A percentile compares a stretch with the other conserved stretches of the same genome.
Evolutionary conservation across 768 basidiomycete genomes (phyloP).

Genomic region (Dentipellis sp.): DNA sequence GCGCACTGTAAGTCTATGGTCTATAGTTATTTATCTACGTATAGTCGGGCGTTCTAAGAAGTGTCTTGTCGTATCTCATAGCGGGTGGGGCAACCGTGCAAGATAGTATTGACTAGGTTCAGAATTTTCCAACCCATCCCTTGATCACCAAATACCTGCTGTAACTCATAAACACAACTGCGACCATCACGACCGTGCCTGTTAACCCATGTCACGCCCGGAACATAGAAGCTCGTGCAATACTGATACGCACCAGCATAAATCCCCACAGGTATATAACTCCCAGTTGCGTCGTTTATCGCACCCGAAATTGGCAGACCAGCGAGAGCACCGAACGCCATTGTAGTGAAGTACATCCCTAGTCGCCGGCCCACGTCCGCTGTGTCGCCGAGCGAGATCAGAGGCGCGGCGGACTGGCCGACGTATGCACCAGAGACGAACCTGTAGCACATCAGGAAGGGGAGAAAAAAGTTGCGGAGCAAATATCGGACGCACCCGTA

Average conservation of each 20-base stretch:
- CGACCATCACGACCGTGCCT: not conserved
- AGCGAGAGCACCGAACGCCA: slow-evolving; percentile 51
- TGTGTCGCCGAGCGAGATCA: slow-evolving; percentile 50
- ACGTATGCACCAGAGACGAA: slow-evolving; percentile 55
- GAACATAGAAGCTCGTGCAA: not conserved
- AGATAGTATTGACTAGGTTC: too few species aligned
- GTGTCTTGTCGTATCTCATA: too few species aligned
- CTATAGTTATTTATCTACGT: too few species aligned
- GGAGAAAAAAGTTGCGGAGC: not conserved
- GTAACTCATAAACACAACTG: not conserved
- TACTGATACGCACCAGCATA: slow-evolving; percentile 33
- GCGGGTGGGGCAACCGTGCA: too few species aligned
- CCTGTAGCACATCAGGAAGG: slow-evolving; percentile 22
- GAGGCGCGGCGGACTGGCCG: slow-evolving; percentile 44
- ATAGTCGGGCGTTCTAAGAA: too few species aligned
- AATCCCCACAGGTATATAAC: slow-evolving; percentile 44
- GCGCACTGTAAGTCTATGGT: too few species aligned
- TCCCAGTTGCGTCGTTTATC: slow-evolving; percentile 42
- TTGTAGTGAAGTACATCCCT: slow-evolving; percentile 54
- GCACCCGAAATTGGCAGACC: slow-evolving; percentile 73
- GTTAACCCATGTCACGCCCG: not conserved
- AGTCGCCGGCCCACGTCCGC: slow-evolving; percentile 54
- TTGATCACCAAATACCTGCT: not conserved
- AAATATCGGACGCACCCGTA: slow-evolving; percentile 46
- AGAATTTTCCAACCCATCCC: not conserved